phyloP scores from a whole-genome alignment of 495 filamentous ascomycete species.

The Thermochaetoides thermophila region DNA sequence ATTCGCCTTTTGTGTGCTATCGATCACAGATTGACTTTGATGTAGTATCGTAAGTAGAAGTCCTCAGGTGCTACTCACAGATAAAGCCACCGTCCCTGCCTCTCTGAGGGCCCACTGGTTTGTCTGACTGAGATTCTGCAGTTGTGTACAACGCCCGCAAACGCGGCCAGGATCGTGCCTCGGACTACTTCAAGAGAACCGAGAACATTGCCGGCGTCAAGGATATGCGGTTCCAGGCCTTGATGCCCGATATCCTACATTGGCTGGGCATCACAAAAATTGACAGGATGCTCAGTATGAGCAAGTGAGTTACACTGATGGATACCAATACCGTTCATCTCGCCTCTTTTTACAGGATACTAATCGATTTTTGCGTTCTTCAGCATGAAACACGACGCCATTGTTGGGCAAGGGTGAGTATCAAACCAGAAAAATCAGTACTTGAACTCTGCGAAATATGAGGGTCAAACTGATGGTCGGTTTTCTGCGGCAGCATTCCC shows the following conservation, averaged over 20 bases:
- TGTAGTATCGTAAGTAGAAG: slow-evolving; percentile 32
- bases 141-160: slow-evolving; percentile 93
- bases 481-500: slow-evolving; percentile 56
- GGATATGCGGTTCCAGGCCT: slow-evolving; percentile 97
- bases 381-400: slow-evolving; percentile 97
- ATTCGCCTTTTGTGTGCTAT: neutral
- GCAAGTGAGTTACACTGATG: slow-evolving; percentile 54
- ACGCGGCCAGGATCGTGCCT: slow-evolving; percentile 72
- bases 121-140: slow-evolving; percentile 21
- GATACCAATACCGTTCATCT: too few relatives aligned
- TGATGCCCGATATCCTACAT: slow-evolving; percentile 97
- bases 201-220: slow-evolving; percentile 97
- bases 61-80: neutral
- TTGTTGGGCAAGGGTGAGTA: slow-evolving; percentile 76
- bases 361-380: too few relatives aligned
- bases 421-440: too few relatives aligned
- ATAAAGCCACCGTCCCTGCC: neutral
- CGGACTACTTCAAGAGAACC: slow-evolving; percentile 94
- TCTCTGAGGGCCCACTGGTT: slow-evolving; percentile 6
- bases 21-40: slow-evolving; percentile 9
- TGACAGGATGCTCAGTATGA: slow-evolving; percentile 97
- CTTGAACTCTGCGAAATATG: too few relatives aligned
- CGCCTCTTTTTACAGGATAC: too few relatives aligned
- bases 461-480: too few relatives aligned
- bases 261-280: slow-evolving; percentile 99